Conservation (phyloP, 495 filamentous ascomycete species). For the Tuber magnatum region DNA sequence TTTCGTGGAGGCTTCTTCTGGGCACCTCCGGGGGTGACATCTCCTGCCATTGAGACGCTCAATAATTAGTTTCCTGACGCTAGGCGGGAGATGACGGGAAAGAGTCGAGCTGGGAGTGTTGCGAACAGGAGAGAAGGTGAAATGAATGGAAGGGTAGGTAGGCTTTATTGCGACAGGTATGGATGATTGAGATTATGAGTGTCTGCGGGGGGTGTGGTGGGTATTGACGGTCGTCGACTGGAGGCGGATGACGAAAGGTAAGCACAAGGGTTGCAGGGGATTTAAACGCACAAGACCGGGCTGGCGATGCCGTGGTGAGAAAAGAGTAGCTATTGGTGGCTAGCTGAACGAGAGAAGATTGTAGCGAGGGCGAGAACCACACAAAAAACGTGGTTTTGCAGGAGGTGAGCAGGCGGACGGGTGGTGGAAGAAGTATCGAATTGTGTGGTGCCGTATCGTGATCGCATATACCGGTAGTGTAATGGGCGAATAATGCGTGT, state of each 20-base stretch:
- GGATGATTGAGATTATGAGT: not conserved
- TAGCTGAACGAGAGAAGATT: not conserved
- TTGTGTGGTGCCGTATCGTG: not conserved
- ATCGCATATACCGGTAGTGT: conserved; percentile 1
- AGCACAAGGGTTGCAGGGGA: not conserved
- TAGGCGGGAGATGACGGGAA: conserved; percentile 1
- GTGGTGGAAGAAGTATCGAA: not conserved
- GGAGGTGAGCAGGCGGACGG: conserved; percentile 1
- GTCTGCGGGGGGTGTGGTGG: not conserved
- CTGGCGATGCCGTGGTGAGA: not conserved
- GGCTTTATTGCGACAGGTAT: not conserved
- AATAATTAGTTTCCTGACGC: conserved; percentile 4
- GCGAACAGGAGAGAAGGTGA: conserved; percentile 2
- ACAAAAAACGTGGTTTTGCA: not conserved
- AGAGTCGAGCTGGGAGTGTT: conserved; percentile 3
- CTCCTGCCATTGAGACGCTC: conserved; percentile 28
- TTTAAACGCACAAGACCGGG: not conserved
- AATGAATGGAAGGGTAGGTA: not conserved
- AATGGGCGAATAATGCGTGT: not conserved
- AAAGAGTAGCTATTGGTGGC: not conserved
- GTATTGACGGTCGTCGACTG: not conserved
- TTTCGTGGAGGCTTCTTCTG: conserved; percentile 23
- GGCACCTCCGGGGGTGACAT: conserved; percentile 17
- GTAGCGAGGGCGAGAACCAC: not conserved
- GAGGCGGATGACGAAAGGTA: conserved; percentile 1